These are phyloP conservation scores for Dendrobium chrysotoxum DNA, from an alignment of 106 monocot genomes.

Conservation along the genomic window DNA sequence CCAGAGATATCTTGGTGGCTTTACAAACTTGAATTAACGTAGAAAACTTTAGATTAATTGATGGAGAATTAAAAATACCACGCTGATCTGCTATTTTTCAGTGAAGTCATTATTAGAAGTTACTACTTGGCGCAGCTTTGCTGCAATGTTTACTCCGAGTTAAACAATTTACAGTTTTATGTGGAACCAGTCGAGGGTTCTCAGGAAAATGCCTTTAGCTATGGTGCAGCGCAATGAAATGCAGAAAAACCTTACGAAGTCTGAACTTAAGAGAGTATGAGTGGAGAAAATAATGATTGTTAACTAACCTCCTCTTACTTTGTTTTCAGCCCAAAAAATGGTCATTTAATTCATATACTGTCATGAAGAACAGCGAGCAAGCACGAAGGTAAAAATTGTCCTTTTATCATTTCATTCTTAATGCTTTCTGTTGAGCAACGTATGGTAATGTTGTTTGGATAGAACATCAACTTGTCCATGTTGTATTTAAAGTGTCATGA, in stretches of 20 bases:
- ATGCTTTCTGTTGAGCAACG: background rate
- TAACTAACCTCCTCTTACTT: background rate
- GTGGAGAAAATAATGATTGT: background rate
- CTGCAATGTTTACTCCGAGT: background rate
- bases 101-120: no score
- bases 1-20: no score
- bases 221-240: background rate
- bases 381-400: conserved; percentile 61
- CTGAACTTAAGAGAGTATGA: background rate
- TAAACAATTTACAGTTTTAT: no score
- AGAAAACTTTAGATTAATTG: background rate
- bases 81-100: no score
- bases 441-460: background rate
- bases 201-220: background rate
- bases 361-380: conserved; percentile 74
- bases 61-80: background rate
- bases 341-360: conserved; percentile 82
- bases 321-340: conserved; percentile 83
- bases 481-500: background rate
- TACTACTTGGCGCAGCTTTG: background rate
- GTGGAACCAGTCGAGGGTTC: background rate
- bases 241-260: background rate
- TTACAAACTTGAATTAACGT: background rate
- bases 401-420: background rate
- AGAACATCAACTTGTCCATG: background rate